Base-by-base conservation (phyloP, 768 basidiomycete genomes). In the Asterophora parasitica region DNA sequence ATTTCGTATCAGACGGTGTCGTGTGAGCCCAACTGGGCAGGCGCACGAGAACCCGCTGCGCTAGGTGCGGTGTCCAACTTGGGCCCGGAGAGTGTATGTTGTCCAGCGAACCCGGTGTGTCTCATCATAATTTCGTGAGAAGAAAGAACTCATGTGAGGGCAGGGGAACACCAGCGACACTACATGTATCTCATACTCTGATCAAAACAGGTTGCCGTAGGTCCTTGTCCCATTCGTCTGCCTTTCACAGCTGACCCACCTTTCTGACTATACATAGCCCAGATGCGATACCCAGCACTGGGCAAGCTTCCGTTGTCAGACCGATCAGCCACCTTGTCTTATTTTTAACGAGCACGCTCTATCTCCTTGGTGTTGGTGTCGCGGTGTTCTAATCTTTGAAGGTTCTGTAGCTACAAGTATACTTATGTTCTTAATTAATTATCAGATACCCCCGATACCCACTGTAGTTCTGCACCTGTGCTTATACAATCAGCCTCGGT, bases 151-250 rank as follows among this genome's bases (percentile, higher is more conserved):
- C 17, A 23, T 15, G 1, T 4, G 1, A 34, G 33, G 16, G 19
- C 59, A 78, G 75, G 67, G 67, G 36, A 71, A 67, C 55, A 52
- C 57, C 19, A 78, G n/a, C n/a, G n/a, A 71, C 51, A 65, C 75
- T 43, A 76, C 78, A 31, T 89, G 87, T 58, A 75, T 82, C 20
- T 88, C 86, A 0, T 88, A 76, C 61, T 88, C 86, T 33, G 84
- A 85, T 55, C 61, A 73, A 41, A 77, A 79, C 56, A 81, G 80
- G 20, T 61, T 83, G 50, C 73, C 85, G 85, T 86, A 55, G 48
- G 83, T 75, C 1, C 43, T 55, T 32, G 16, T 49, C 37, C 16
- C 16, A 4, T 38, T 16, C 15, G 31, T 34, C 48, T 26, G 7
- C 9, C 7, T 28, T 19, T 10, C 19, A n/a, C 16, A 43, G 10